Evolutionary conservation across 306 rosid genomes (phyloP).

Genomic region (Hippophae tibetana): DNA sequence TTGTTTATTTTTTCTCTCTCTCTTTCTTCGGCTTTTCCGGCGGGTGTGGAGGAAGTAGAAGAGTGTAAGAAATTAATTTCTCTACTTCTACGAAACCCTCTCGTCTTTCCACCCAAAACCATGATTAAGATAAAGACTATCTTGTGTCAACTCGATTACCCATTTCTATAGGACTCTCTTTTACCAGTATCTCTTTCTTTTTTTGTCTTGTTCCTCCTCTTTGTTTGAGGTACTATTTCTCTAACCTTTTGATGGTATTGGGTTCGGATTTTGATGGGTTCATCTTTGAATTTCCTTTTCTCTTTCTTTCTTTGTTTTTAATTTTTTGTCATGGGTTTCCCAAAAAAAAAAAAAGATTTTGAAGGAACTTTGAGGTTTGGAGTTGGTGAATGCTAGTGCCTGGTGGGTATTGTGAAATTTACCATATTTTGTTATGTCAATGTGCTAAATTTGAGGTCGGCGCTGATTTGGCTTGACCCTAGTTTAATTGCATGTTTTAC

Average conservation of each 20-base stretch:
- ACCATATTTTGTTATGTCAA: constrained; percentile 1
- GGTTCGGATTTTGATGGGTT: no score
- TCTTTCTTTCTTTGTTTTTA: constrained; percentile 19
- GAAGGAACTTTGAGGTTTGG: constrained; percentile 17
- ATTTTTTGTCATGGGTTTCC: constrained; percentile 14
- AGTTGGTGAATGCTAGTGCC: constrained; percentile 23
- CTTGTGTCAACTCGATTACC: constrained; percentile 17
- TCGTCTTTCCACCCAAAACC: background rate
- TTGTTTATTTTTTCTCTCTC: constrained; percentile 19
- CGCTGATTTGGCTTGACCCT: constrained; percentile 22
- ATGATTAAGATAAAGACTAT: constrained; percentile 24
- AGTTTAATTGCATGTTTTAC: constrained; percentile 14
- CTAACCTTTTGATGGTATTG: no score
- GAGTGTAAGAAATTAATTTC: constrained; percentile 71
- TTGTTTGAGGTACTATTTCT: constrained; percentile 10
- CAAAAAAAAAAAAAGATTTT: constrained; percentile 7
- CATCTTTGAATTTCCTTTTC: no score
- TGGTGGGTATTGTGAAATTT: constrained; percentile 14
- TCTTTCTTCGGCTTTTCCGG: constrained; percentile 58
- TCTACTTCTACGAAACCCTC: constrained; percentile 88
- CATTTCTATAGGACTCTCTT: constrained; percentile 23
- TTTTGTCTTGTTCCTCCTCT: background rate
- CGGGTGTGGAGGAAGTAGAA: constrained; percentile 70
- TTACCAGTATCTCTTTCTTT: constrained; percentile 11
- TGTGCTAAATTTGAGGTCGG: constrained; percentile 18